Conservation (phyloP, 345 rosid species). For the Gossypium longicalyx region DNA sequence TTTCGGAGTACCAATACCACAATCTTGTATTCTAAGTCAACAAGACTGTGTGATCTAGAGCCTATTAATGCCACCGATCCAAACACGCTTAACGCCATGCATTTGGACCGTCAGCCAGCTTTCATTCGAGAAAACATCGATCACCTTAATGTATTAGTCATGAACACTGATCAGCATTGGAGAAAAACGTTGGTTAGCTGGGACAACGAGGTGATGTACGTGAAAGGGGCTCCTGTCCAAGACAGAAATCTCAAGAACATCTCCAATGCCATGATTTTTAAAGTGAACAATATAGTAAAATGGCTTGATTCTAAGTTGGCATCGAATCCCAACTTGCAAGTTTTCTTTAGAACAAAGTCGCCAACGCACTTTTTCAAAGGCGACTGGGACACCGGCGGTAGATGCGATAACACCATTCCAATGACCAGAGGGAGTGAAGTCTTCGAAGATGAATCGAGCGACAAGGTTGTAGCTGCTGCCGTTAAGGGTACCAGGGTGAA, state of each 20-base stretch:
- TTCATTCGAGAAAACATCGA: constrained; percentile 33
- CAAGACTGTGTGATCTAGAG: constrained; percentile 43
- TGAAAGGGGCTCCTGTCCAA: constrained; percentile 26
- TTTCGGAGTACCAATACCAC: constrained; percentile 52
- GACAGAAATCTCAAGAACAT: constrained; percentile 35
- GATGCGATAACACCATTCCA: constrained; percentile 40
- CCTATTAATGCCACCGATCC: constrained; percentile 33
- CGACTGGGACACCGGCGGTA: constrained; percentile 55
- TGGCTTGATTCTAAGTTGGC: constrained; percentile 51
- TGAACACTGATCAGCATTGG: constrained; percentile 63
- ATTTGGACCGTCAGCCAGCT: constrained; percentile 50
- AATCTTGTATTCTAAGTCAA: constrained; percentile 52
- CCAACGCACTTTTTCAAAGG: constrained; percentile 45
- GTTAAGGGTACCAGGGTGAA: constrained; percentile 26
- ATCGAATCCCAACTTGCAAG: constrained; percentile 30
- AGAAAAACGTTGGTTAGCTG: constrained; percentile 37
- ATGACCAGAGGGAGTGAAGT: constrained; percentile 37
- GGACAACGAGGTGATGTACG: constrained; percentile 49
- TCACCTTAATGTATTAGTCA: constrained; percentile 39
- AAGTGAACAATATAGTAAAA: constrained; percentile 38
- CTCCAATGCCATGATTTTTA: constrained; percentile 43
- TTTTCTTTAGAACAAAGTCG: constrained; percentile 40
- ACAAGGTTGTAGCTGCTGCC: constrained; percentile 20
- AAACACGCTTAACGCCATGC: constrained; percentile 41
- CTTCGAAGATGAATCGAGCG: constrained; percentile 22